These are phyloP conservation scores for Phytopythium ostracodes DNA, from an alignment of 352 stramenopile species.

Conservation along the genomic window DNA sequence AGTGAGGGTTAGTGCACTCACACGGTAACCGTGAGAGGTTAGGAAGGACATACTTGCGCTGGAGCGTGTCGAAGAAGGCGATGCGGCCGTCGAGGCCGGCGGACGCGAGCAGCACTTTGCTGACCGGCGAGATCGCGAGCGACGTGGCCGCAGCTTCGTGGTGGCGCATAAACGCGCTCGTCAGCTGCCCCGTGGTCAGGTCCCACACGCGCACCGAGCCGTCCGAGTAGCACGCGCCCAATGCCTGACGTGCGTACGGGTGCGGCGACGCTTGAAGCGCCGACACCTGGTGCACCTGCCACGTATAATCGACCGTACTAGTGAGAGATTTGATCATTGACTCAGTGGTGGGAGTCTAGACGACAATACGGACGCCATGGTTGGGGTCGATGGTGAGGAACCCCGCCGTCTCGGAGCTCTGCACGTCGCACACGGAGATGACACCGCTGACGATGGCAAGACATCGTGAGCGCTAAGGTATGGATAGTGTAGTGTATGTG, in stretches of 20 bases:
- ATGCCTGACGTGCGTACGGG: constrained; percentile 46
- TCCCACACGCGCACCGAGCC: constrained; percentile 71
- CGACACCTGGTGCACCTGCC: constrained; percentile 49
- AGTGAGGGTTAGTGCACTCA: not conserved
- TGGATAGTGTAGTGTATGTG: not conserved
- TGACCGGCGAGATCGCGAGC: constrained; percentile 60
- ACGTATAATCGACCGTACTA: not conserved
- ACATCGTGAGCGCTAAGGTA: not conserved
- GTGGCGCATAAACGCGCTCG: constrained; percentile 48
- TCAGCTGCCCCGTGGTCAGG: constrained; percentile 43
- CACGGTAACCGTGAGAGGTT: not conserved
- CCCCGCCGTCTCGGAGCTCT: constrained; percentile 42
- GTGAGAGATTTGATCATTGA: not conserved
- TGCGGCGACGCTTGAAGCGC: constrained; percentile 55
- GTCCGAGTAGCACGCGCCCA: constrained; percentile 56
- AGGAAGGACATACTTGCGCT: constrained; percentile 39
- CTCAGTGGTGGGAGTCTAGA: too few relatives aligned
- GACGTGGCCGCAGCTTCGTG: constrained; percentile 55
- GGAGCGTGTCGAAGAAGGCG: constrained; percentile 67
- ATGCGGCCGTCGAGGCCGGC: constrained; percentile 62
- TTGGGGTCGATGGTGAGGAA: constrained; percentile 46
- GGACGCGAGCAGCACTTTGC: constrained; percentile 57
- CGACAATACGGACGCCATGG: constrained; percentile 20
- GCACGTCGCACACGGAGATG: constrained; percentile 62
- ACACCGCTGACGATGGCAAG: constrained; percentile 28